phyloP scores from a whole-genome alignment of 2,329 filamentous ascomycete genomes.

The Aspergillus sp. region DNA sequence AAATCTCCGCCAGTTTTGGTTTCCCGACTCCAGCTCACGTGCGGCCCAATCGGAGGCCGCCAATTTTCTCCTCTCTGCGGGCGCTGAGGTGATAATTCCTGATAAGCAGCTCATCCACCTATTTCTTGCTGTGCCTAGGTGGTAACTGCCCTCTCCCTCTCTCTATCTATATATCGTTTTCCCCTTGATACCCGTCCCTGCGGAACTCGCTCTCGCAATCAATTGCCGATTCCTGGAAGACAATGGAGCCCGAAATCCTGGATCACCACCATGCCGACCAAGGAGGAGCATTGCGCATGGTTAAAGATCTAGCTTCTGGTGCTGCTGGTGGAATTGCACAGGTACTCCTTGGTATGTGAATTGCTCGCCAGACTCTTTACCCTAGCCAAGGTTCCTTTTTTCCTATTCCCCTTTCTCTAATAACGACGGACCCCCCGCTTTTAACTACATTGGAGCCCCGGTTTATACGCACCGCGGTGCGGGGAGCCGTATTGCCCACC shows the following conservation, averaged over 20 bases:
- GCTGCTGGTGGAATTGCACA: constrained; percentile 91
- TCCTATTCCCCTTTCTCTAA: not conserved
- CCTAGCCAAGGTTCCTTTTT: not conserved
- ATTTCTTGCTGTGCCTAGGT: constrained; percentile 1
- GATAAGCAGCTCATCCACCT: constrained; percentile 12
- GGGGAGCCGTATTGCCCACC: not conserved
- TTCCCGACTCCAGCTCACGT: constrained; percentile 28
- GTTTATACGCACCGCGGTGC: not conserved
- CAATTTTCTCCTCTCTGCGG: constrained; percentile 9
- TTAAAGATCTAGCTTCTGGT: constrained; percentile 89
- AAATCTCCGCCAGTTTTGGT: constrained; percentile 5
- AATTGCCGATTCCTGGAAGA: not conserved
- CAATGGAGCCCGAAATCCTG: constrained; percentile 36
- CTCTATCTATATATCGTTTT: constrained; percentile 5
- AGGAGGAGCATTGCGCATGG: constrained; percentile 56
- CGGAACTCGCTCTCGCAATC: not conserved
- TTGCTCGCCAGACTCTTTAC: not conserved
- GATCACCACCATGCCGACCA: constrained; percentile 34
- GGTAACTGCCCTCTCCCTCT: not conserved
- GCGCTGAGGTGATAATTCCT: constrained; percentile 12
- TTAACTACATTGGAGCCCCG: not conserved
- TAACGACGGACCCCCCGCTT: not conserved
- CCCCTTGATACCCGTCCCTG: not conserved
- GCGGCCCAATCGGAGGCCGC: constrained; percentile 32
- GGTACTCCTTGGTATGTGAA: constrained; percentile 77